These are phyloP conservation scores for Candolleomyces efflorescens DNA, from an alignment of 768 basidiomycete species.

Conservation along the genomic window DNA sequence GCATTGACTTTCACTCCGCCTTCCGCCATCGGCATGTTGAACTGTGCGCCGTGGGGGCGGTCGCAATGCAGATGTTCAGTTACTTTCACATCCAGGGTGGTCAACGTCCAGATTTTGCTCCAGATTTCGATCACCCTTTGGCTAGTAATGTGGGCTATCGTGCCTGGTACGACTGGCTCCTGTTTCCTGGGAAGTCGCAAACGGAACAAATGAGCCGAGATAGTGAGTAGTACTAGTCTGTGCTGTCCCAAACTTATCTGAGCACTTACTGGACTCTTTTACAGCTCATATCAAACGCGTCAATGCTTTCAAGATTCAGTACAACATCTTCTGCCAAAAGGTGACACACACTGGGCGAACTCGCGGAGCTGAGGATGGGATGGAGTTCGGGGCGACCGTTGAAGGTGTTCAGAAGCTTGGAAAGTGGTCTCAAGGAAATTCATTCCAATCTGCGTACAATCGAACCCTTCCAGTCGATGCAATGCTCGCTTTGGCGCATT, in stretches of 20 bases:
- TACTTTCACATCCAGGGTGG: not conserved
- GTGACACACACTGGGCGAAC: not conserved
- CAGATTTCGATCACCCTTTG: not conserved
- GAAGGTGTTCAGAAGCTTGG: not conserved
- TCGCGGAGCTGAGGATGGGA: not conserved
- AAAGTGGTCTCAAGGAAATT: not conserved
- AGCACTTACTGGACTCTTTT: not conserved
- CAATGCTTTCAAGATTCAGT: not conserved
- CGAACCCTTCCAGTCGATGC: not conserved
- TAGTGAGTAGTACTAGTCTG: too few relatives aligned
- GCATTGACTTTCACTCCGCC: not conserved
- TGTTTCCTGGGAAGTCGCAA: not conserved
- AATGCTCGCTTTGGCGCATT: not conserved
- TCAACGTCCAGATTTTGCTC: not conserved
- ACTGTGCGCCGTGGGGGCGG: not conserved
- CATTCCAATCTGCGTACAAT: not conserved
- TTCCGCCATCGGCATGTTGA: not conserved
- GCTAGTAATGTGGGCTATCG: not conserved
- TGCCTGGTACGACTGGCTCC: not conserved
- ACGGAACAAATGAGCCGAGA: not conserved
- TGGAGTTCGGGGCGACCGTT: not conserved
- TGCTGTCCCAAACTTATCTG: too few relatives aligned
- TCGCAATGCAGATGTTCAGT: not conserved
- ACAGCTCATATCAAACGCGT: not conserved
- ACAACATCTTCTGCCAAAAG: not conserved